Evolutionary conservation across 495 filamentous ascomycete genomes (phyloP), one percentile per base, ranked within the genome.

Genomic region (Hypomontagnella monticulosa): DNA sequence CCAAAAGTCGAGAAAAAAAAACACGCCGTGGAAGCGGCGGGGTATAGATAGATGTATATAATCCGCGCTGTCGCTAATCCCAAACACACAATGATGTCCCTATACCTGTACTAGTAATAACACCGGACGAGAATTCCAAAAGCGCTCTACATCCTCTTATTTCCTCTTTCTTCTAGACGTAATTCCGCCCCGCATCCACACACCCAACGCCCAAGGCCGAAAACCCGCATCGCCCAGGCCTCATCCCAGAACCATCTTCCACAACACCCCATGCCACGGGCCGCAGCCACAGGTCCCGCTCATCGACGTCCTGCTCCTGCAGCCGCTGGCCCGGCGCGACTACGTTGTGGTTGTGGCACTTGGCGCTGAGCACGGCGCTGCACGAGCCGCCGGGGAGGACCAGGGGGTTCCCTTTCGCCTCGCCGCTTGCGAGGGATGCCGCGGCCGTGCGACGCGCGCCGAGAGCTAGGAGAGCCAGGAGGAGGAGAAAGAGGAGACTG

Each of bases 221-320:
- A 63, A 79, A 81, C n/a, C 67, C 70, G 59, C 77, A 79, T 16
- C 76, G 74, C 14, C 77, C 73, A 7, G 70, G 71, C 9, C 70
- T 59, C 52, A 73, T 66, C 12, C 71, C 72, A 4, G 57, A 38
- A 4, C 70, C 76, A 19, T 76, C 71, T 32, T 71, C 71, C 16
- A 81, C 72, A 11, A 80, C 77, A 15, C 79, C 80, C 80, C 80
- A 81, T 1, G 63, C 44, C 2, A 81, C 42, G 12, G 63, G 58
- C 18, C 63, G 54, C 34, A 61, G 50, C 75, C 73, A 76, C 12
- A 76, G 41, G 10, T 70, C 52, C 14, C 53, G 23, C 23, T 27
- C 51, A 42, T 69, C 69, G 46, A 47, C 15, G 33, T 20, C 43
- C 4, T 41, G 30, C n/a, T 20, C 43, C 4, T 41, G 30, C n/a